These are phyloP conservation scores for Pilasporangium apinafurcum DNA, from an alignment of 352 stramenopile genomes.

Conservation along the genomic window DNA sequence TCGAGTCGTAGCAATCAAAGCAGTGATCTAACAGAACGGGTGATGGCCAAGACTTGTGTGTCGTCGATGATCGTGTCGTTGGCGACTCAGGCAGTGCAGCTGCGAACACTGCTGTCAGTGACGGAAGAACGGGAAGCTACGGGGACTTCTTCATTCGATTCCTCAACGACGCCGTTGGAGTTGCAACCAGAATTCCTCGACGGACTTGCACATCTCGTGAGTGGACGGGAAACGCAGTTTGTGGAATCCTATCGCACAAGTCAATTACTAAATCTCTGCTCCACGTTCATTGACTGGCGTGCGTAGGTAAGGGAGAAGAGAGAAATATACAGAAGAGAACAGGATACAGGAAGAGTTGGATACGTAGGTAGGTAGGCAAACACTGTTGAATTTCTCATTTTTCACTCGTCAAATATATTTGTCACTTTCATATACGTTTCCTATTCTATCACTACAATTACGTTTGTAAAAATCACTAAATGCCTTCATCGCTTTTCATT, in stretches of 20 bases:
- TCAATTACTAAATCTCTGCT: slow-evolving; percentile 49
- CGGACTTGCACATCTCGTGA: slow-evolving; percentile 28
- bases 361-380: background rate
- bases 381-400: background rate
- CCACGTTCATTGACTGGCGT: slow-evolving; percentile 57
- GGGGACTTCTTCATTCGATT: slow-evolving; percentile 6
- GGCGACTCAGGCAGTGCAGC: slow-evolving; percentile 39
- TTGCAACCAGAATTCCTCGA: slow-evolving; percentile 41
- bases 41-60: slow-evolving; percentile 43
- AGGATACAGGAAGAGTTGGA: too few species aligned
- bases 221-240: slow-evolving; percentile 35
- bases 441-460: background rate
- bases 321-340: background rate
- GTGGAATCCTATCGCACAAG: slow-evolving; percentile 50
- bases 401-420: background rate
- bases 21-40: slow-evolving; percentile 6
- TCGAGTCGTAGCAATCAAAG: slow-evolving; percentile 6
- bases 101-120: slow-evolving; percentile 42
- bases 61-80: slow-evolving; percentile 60
- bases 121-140: slow-evolving; percentile 29
- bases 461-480: slow-evolving; percentile 1
- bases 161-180: slow-evolving; percentile 23
- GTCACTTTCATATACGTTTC: background rate
- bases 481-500: background rate
- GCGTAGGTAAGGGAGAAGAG: slow-evolving; percentile 12